Evolutionary conservation across 2,329 filamentous ascomycete species (phyloP), one percentile per base, ranked within the genome.

Genomic region (Pseudogymnoascus sp.): DNA sequence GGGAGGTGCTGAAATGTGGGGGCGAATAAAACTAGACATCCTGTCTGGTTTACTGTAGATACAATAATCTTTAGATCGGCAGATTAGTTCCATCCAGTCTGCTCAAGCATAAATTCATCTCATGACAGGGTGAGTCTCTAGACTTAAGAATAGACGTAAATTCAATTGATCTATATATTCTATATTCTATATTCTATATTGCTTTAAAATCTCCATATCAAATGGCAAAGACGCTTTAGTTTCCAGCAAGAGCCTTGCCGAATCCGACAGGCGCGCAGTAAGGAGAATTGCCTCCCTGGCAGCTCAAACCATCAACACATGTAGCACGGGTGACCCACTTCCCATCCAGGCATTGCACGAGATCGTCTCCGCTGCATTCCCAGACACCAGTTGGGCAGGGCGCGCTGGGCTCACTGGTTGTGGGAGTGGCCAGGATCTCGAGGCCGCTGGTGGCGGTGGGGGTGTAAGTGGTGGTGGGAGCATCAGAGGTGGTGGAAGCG

Each of bases 291-390:
- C 44, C 44, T 28, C 44, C 44, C 44, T 50, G 44, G 23, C 44
- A 50, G 44, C 21, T 50, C 44, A 50, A 50, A 10, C 44, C 44
- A 6, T 50, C 23, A 28, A n/a, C 12, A n/a, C 44, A 50, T 50
- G 44, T 50, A 50, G 44, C 44, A n/a, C 44, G 44, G 23, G 44
- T 50, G 23, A 50, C 44, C 44, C 44, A 50, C 44, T 50, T 50
- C 12, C 44, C 44, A 50, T 50, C 44, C 6, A 50, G 11, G 44
- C 44, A 50, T n/a, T 50, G 44, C 14, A 50, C 23, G 21, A 50
- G 44, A 16, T 12, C 1, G 44, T 50, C 44, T 28, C 14, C 44
- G 44, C 14, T 50, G 7, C 44, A 50, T 50, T 50, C 12, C 44
- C 44, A 50, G 44, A 50, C 44, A 5, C 44, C 44, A 28, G 44